Percentiles rank a stretch among this genome's conserved stretches.
These are phyloP conservation scores for Beauveria australis DNA, from an alignment of 2,329 filamentous ascomycete genomes.

Conservation along the genomic window DNA sequence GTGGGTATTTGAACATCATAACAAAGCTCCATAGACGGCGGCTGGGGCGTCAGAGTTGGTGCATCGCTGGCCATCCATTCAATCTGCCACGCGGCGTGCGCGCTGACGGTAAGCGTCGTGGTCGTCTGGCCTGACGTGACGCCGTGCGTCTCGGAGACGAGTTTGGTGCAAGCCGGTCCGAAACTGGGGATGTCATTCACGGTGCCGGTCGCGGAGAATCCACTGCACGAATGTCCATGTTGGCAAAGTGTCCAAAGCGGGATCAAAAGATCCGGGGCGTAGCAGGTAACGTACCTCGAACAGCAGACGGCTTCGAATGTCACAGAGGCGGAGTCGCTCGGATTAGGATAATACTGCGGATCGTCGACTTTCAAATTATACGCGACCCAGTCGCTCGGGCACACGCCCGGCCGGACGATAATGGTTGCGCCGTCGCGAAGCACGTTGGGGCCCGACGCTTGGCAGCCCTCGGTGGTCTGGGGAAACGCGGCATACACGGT, in stretches of 20 bases:
- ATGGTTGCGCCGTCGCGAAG: conserved; percentile 1
- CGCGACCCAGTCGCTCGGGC: neutral
- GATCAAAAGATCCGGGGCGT: neutral
- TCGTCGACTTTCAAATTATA: neutral
- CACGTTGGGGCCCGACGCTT: neutral
- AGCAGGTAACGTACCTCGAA: neutral
- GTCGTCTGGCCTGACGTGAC: neutral
- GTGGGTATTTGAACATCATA: neutral
- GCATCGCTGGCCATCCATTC: neutral
- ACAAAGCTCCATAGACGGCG: neutral
- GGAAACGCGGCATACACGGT: neutral
- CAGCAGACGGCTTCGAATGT: neutral
- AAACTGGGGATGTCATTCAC: neutral
- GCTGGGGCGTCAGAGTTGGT: neutral
- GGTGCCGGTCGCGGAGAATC: neutral
- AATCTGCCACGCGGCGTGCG: neutral
- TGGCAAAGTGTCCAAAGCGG: too few relatives aligned
- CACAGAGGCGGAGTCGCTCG: neutral
- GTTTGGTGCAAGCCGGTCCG: neutral
- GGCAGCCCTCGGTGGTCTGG: neutral
- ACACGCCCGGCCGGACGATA: neutral
- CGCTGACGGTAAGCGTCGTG: neutral
- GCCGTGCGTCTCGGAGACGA: neutral
- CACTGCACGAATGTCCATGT: neutral
- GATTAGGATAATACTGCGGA: conserved; percentile 1